Percentiles rank a stretch among this genome's conserved stretches.
Conservation (phyloP, 495 filamentous ascomycete genomes). For the Aspergillus kassunensis region DNA sequence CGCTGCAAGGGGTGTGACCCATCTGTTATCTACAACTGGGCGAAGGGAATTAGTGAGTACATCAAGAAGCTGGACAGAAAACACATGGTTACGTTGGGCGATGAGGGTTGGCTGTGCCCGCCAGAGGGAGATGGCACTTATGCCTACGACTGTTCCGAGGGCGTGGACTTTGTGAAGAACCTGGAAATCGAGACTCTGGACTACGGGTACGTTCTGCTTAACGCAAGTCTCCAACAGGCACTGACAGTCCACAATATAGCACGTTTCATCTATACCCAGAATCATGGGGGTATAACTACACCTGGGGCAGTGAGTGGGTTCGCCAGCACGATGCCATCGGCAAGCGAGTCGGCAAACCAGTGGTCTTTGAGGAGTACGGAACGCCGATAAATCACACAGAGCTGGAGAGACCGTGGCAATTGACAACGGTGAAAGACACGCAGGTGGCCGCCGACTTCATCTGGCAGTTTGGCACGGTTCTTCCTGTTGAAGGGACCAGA, state of each 20-base stretch:
- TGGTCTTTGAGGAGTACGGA: conserved; percentile 67
- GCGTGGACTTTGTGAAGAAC: conserved; percentile 60
- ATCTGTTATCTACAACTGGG: conserved; percentile 59
- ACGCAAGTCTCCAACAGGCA: background rate
- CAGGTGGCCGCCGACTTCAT: conserved; percentile 6
- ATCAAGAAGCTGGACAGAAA: conserved; percentile 60
- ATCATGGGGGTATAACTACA: conserved; percentile 11
- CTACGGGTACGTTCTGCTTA: conserved; percentile 43
- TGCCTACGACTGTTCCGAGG: conserved; percentile 55
- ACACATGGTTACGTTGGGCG: conserved; percentile 68
- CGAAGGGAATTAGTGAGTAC: conserved; percentile 52
- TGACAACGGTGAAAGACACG: conserved; percentile 2
- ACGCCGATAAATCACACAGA: conserved; percentile 5
- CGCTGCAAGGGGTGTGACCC: conserved; percentile 60
- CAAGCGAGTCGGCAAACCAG: conserved; percentile 56
- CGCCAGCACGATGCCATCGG: conserved; percentile 54
- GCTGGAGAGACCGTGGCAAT: conserved; percentile 7
- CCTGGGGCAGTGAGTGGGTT: conserved; percentile 56
- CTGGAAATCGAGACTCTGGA: conserved; percentile 56
- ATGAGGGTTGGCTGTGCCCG: conserved; percentile 27
- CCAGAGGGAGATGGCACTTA: conserved; percentile 28
- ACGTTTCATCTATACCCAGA: conserved; percentile 9
- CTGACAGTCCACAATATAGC: background rate
- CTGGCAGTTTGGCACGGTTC: conserved; percentile 7
- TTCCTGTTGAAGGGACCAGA: background rate